Evolutionary conservation across 1,284 basidiomycete species (phyloP), one percentile per base, ranked within the genome.

Genomic region (Heliocybe sulcata): DNA sequence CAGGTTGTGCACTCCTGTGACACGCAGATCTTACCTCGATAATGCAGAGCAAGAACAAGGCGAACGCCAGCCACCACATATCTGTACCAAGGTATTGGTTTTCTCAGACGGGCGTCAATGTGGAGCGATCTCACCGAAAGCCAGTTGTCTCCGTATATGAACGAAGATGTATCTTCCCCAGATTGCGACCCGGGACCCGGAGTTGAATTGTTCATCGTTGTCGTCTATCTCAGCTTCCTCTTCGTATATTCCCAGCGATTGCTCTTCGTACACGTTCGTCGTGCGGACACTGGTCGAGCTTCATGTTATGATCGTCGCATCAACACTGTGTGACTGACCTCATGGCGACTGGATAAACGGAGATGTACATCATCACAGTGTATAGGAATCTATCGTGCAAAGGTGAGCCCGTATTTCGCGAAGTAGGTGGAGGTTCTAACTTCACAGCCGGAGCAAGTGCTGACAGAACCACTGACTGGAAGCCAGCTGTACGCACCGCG

Each of bases 241-340:
- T 14, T 75, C 71, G 63, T 84, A 94, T 29, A 95, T 73, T 1
- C 92, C 92, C 12, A 94, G 75, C 0, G 89, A 90, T 57, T 82
- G 83, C 64, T 98, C 94, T 67, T 99, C 96, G 69, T 98, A 98
- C 0, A 98, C 96, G 68, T 98, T 98, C 22, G 96, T 98, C n/a
- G 91, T 85, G 19, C 95, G 90, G 10, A 99, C 92, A 61, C 87
- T 88, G 53, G 11, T 29, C 47, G 38, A 25, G 2, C 12, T 42
- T n/a, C 33, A 42, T 1, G 35, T 16, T 23, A 23, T 38, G 31
- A 35, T 27, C 12, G 29, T 9, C 9, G 35, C 16, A 33, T 47
- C 20, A n/a, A n/a, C 14, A 35, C 16, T 22, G 4, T 22, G 19
- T 20, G 20, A 45, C 49, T 31, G 58, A 66, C 64, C 66, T 69